Base-by-base conservation (phyloP, 2,329 filamentous ascomycete species). In the Myriosclerotinia curreyana region DNA sequence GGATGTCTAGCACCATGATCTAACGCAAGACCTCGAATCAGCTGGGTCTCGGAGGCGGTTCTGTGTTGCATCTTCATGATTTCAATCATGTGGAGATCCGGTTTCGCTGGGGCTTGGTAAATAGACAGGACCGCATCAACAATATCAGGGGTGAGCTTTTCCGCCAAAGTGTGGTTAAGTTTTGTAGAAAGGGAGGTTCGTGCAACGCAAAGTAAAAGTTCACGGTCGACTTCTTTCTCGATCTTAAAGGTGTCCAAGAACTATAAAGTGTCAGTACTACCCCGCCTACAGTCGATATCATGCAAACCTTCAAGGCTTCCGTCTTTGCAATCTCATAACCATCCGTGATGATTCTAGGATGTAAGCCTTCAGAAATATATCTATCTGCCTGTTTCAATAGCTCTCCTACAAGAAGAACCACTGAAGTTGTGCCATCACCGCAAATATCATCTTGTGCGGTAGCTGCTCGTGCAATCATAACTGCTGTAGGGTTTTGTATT, bases 61-160 rank as follows among this genome's bases (percentile, higher is more conserved):
- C 94, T 90, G 81, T 99, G 95, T 81, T 99, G 95, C 94, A 99
- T 98, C 77, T 96, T 98, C 95, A 99, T 99, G 73, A 99, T 98
- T 79, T 99, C 95, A 70, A 99, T 85, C 95, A 99, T 99, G 82
- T 98, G 94, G 74, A 99, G 79, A 79, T 99, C 95, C 64, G 96
- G 96, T 81, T 98, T 98, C 68, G 86, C 87, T 34, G 91, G 91
- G 22, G 91, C 82, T 76, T 92, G 85, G 81, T 97, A 93, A 76
- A 99, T 99, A 69, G 95, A 86, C 64, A 99, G 87, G 55, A 99
- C 95, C 66, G 95, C 91, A 76, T 99, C 95, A 74, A 98, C 95
- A 74, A 99, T 96, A 73, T 92, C 90, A 65, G 95, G 92, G 0
- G 93, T 98, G 67, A 99, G 87, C 76, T 93, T 91, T 75, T 93